Evolutionary conservation across 208 protist species (phyloP).

Genomic region (Leishmania lainsoni): DNA sequence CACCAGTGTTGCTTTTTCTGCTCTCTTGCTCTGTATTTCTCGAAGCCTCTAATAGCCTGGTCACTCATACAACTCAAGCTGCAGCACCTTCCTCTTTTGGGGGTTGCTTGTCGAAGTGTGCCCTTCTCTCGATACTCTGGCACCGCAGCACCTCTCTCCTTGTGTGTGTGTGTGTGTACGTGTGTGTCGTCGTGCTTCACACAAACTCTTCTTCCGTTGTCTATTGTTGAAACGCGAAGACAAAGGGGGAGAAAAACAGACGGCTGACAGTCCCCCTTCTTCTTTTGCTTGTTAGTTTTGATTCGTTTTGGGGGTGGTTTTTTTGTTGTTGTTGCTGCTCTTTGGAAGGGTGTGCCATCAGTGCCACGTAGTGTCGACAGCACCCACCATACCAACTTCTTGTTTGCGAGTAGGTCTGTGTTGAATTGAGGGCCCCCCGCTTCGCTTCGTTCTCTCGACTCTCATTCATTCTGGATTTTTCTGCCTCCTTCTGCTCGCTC

Average conservation of each 20-base stretch:
- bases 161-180: not conserved
- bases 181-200: not conserved
- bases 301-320: not conserved
- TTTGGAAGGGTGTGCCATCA: not conserved
- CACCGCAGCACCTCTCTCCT: conserved; percentile 1
- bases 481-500: not conserved
- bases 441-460: not conserved
- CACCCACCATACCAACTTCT: not conserved
- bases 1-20: not conserved
- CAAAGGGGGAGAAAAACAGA: not conserved
- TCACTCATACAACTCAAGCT: not conserved
- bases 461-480: not conserved
- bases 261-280: not conserved
- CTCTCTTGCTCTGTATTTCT: not conserved
- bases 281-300: not conserved
- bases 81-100: not conserved
- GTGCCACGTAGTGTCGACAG: not conserved
- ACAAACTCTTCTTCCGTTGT: not conserved
- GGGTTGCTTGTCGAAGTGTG: not conserved
- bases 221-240: not conserved
- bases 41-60: not conserved
- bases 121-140: not conserved
- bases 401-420: not conserved
- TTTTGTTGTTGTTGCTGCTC: not conserved
- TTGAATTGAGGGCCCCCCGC: not conserved